Conservation (phyloP, 352 stramenopile genomes). For the Globisporangium polare region DNA sequence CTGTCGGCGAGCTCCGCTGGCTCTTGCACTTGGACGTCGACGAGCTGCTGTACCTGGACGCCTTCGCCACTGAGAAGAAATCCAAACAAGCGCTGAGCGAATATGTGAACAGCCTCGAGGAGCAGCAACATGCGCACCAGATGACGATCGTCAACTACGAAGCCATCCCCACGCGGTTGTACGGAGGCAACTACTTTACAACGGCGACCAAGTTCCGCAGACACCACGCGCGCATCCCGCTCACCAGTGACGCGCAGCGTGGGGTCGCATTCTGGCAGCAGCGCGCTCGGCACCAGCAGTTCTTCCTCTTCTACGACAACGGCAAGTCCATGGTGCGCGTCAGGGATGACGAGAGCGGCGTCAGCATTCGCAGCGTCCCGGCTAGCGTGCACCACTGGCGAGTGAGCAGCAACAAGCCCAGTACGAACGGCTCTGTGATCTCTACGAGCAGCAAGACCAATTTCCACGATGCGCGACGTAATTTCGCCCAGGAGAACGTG, state of each 20-base stretch:
- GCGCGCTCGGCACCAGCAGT: conserved; percentile 25
- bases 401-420: neutral
- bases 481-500: conserved; percentile 14
- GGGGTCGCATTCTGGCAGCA: conserved; percentile 25
- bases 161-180: conserved; percentile 17
- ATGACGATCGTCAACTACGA: conserved; percentile 37
- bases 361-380: conserved; percentile 2
- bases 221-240: conserved; percentile 23
- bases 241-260: conserved; percentile 14
- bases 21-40: conserved; percentile 39
- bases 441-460: conserved; percentile 13
- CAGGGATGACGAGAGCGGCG: neutral
- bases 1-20: conserved; percentile 20
- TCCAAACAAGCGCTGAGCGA: neutral
- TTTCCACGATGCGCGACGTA: conserved; percentile 29
- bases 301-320: conserved; percentile 49
- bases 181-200: conserved; percentile 28
- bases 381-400: conserved; percentile 39
- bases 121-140: conserved; percentile 19
- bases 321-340: conserved; percentile 40
- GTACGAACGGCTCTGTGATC: neutral
- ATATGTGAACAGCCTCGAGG: conserved; percentile 2
- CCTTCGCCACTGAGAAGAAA: neutral
- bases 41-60: conserved; percentile 32
- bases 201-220: conserved; percentile 22